These are phyloP conservation scores for Debaryomyces psychrophilus DNA, from an alignment of 1,139 yeast genomes.

Conservation along the genomic window DNA sequence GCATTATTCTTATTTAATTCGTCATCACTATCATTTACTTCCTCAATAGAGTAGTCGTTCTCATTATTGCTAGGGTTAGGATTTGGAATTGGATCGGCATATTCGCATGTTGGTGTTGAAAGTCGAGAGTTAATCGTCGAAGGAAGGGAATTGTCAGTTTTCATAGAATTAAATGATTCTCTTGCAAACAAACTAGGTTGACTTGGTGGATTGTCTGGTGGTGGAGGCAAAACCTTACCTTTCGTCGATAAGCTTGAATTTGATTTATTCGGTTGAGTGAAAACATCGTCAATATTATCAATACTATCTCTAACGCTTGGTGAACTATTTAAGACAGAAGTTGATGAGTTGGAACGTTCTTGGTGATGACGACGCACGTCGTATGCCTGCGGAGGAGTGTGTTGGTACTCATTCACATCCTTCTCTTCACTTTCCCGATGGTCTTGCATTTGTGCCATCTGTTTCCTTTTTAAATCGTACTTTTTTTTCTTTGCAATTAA, in stretches of 20 bases:
- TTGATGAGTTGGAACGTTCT: slow-evolving; percentile 23
- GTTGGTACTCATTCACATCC: background rate
- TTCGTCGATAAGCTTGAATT: slow-evolving; percentile 25
- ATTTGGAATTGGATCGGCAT: slow-evolving; percentile 1
- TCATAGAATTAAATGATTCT: slow-evolving; percentile 22
- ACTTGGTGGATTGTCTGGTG: slow-evolving; percentile 23
- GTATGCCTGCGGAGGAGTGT: slow-evolving; percentile 3
- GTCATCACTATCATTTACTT: slow-evolving; percentile 46
- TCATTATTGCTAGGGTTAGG: background rate
- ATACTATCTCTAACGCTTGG: slow-evolving; percentile 15
- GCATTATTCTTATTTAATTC: slow-evolving; percentile 24
- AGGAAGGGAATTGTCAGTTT: slow-evolving; percentile 19
- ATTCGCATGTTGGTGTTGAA: slow-evolving; percentile 14
- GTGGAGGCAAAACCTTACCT: slow-evolving; percentile 36
- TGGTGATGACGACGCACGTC: slow-evolving; percentile 17
- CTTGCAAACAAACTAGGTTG: slow-evolving; percentile 15
- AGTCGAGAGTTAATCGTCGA: slow-evolving; percentile 19
- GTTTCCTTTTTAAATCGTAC: slow-evolving; percentile 51
- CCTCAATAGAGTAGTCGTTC: slow-evolving; percentile 40
- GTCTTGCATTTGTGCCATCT: slow-evolving; percentile 27
- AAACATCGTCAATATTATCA: slow-evolving; percentile 9
- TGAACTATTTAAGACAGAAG: slow-evolving; percentile 18
- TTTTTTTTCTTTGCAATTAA: slow-evolving; percentile 68
- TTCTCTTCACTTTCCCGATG: slow-evolving; percentile 10
- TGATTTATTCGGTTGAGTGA: slow-evolving; percentile 19